Conservation (phyloP, 768 basidiomycete species). For the Lactarius sanguifluus region DNA sequence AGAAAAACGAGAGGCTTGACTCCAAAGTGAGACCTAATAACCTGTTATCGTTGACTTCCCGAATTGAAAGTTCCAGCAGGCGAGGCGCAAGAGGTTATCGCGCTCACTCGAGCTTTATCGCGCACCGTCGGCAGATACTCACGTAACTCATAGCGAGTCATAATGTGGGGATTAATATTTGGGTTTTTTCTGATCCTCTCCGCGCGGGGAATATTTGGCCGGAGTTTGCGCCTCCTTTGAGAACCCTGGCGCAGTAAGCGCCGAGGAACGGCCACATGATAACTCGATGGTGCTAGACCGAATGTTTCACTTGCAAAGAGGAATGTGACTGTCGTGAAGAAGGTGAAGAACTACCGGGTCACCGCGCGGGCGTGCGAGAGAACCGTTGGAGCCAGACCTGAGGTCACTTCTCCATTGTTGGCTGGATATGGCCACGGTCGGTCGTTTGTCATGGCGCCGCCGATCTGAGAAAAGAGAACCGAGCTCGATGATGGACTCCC, state of each 20-base stretch:
- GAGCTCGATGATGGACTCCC: not conserved
- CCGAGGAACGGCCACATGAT: not conserved
- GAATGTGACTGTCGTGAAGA: constrained; percentile 5
- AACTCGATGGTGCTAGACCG: not conserved
- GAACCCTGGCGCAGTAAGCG: not conserved
- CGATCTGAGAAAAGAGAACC: not conserved
- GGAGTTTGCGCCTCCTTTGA: constrained; percentile 1
- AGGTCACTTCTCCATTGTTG: not conserved
- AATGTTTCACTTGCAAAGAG: constrained; percentile 3
- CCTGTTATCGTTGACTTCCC: not conserved
- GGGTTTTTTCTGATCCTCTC: not conserved
- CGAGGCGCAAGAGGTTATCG: not conserved
- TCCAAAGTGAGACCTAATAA: not conserved
- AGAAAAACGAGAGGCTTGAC: not conserved
- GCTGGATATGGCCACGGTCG: not conserved
- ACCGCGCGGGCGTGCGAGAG: constrained; percentile 2
- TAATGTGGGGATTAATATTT: not conserved
- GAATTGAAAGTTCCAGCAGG: not conserved
- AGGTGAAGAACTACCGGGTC: not conserved
- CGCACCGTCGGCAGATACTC: not conserved
- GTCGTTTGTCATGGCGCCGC: not conserved
- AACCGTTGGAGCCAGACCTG: not conserved
- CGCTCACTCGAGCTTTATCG: not conserved
- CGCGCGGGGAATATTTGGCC: not conserved
- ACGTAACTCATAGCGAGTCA: not conserved